These are phyloP conservation scores for Pilatotrama ljubarskyi DNA, from an alignment of 768 basidiomycete species.

Conservation along the genomic window DNA sequence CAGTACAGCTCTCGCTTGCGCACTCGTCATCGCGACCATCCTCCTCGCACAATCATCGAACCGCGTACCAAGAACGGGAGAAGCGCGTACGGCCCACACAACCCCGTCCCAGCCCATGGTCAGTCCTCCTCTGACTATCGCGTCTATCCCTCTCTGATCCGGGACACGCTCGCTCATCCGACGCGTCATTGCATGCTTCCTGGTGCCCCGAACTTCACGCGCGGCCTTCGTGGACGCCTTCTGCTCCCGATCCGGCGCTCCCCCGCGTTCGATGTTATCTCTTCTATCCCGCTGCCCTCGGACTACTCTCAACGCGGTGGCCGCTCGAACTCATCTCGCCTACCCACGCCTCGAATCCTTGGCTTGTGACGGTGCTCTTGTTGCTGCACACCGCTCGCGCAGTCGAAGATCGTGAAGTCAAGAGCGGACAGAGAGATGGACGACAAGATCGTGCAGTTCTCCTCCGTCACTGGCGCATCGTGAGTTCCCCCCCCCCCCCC, in stretches of 20 bases:
- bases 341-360: too few relatives aligned
- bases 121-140: not conserved
- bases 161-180: not conserved
- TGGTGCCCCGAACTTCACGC: too few relatives aligned
- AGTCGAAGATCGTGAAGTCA: conserved; percentile 7
- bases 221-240: not conserved
- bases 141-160: not conserved
- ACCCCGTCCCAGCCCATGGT: not conserved
- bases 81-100: not conserved
- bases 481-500: conserved; percentile 37
- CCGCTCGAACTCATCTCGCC: not conserved
- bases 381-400: not conserved
- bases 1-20: not conserved
- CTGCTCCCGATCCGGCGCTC: conserved; percentile 1
- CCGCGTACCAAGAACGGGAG: not conserved
- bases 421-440: conserved; percentile 35
- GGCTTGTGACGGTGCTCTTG: too few relatives aligned
- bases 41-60: not conserved
- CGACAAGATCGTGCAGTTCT: conserved; percentile 57
- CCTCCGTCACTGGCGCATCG: conserved; percentile 68
- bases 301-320: not conserved
- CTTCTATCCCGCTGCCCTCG: not conserved
- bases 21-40: not conserved
- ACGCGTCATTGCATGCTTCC: not conserved
- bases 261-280: conserved; percentile 6